Base-by-base conservation (phyloP, 352 stramenopile species). In the Phytophthora sansomeana region DNA sequence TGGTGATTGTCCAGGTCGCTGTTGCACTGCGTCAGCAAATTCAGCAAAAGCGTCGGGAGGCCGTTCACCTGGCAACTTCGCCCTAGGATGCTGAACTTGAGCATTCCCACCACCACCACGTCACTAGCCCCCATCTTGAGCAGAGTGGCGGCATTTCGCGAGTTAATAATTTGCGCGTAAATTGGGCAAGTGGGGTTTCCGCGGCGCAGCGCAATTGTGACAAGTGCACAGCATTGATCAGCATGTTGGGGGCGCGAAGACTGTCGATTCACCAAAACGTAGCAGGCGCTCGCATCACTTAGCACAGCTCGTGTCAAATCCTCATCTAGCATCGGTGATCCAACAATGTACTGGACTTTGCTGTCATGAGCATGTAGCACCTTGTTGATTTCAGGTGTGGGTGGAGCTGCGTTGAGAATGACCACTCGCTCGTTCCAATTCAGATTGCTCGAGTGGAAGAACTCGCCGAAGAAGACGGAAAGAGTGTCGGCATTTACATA, bases 351-450 rank as follows among this genome's bases (percentile, higher is more conserved):
- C 53, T 92, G 87, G 21, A 90, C 82, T 35, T 91, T 93, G 52
- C 75, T 89, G 21, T 93, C 89, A 13, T 92, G 67, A 3, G 61
- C 43, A 47, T 93, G 89, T n/a, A 95, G 65, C 19, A 93, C 75
- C 59, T 90, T 92, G 57, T 89, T 91, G 26, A 95, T 80, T 17
- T 93, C 81, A 11, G 78, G 49, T 0, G 75, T 78, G 5, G 89
- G 89, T 16, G 81, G 83, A 3, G 73, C 61, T 3, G 85, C 70
- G 42, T 92, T 87, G 7, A 96, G 16, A 16, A 96, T 91, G 13
- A 96, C 83, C 5, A 92, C 76, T 11, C 88, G 80, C 41, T 92
- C 86, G 55, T 92, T 93, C 80, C 85, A 93, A 46, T 93, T 92
- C 21, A 93, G 58, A 43, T 96, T 94, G 53, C 83, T 89, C 0